Base-by-base conservation (phyloP, 1,284 basidiomycete genomes). In the Apiotrichum domesticum region DNA sequence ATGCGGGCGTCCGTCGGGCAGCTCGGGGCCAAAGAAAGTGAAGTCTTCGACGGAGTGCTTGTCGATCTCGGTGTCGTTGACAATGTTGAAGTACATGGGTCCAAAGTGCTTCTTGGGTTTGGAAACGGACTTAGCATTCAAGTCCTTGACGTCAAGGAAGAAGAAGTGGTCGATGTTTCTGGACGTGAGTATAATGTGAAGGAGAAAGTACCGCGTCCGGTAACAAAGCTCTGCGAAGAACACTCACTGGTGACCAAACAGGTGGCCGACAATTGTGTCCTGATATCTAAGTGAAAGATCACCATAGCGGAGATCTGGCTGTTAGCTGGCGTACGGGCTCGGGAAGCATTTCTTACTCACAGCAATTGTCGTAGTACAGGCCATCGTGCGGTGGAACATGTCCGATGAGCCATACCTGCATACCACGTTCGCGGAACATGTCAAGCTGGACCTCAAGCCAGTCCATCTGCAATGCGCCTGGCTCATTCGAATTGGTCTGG, bases 401-500 rank as follows among this genome's bases (percentile, higher is more conserved):
- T 1, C 80, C 82, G 14, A 80, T 77, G 54, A 84, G 61, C 74
- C 80, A 80, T 9, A 81, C 80, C 81, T 93, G 87, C 84, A 94
- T 87, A 34, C 84, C 84, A 50, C 88, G 79, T 7, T 82, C 75
- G 57, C 90, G 80, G 73, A 86, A 92, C 56, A 79, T 77, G 48
- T 83, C 76, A 33, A 97, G 79, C 73, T 93, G 90, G 2, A 90
- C 88, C 64, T 91, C 88, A 21, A 97, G 79, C 92, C 92, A 96
- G 76, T 93, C 88, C 66, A 92, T 81, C 71, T 94, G 80, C 29
- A 90, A 79, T 62, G 89, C 90, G 52, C 90, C 90, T 29, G 90
- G 87, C 72, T 93, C 89, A 14, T 69, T 65, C 29, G 67, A 68
- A 54, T 82, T 78, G 61, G 79, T 82, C 52, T 78, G 77, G 72